Percentiles rank a stretch among this genome's conserved stretches.
Evolutionary conservation across 2,329 filamentous ascomycete genomes (phyloP).

Genomic region (Pleochaeta shiraiana): DNA sequence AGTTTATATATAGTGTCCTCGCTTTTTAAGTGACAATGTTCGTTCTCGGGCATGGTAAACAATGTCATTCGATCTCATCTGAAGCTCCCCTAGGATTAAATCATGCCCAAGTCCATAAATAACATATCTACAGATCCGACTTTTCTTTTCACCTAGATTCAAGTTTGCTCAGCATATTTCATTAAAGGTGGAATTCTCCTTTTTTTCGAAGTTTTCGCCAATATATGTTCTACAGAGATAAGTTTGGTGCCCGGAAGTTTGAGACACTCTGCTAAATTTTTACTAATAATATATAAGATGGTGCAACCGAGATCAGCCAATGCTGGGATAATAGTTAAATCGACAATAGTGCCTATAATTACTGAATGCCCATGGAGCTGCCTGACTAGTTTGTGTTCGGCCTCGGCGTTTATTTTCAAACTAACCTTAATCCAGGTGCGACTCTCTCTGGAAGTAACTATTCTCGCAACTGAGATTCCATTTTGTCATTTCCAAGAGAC

Average conservation of each 20-base stretch:
- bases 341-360: no score
- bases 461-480: no score
- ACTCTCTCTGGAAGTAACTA: no score
- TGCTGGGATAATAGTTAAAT: no score
- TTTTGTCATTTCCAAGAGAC: no score
- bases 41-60: neutral
- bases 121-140: neutral
- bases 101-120: neutral
- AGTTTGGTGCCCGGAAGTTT: neutral
- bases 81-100: neutral
- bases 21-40: neutral
- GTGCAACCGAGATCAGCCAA: no score
- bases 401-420: no score
- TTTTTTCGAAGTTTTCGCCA: neutral
- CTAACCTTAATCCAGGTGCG: no score
- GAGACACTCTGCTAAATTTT: neutral
- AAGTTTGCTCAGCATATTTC: conserved; percentile 1
- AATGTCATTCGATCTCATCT: conserved; percentile 1
- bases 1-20: neutral
- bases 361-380: no score
- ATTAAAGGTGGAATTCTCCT: neutral
- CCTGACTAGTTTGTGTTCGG: no score
- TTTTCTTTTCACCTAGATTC: neutral
- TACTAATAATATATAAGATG: neutral
- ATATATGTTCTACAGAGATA: neutral